phyloP scores from a whole-genome alignment of 1,284 basidiomycete genomes.

The Leccinum subrobustum region DNA sequence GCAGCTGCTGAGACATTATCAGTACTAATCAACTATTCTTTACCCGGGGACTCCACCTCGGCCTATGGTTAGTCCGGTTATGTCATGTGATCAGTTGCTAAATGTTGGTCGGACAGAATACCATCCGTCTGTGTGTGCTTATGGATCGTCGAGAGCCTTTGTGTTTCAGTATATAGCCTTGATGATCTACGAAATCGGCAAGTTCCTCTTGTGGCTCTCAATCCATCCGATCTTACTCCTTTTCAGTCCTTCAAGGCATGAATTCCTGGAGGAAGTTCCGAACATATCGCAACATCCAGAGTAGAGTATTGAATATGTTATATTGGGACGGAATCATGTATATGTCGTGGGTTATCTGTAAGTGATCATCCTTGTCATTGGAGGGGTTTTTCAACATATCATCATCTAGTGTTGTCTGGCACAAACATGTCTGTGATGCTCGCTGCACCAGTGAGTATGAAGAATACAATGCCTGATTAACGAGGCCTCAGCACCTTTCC shows the following conservation, averaged over 20 bases:
- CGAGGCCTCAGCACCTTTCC: not conserved
- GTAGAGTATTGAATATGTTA: conserved; percentile 20
- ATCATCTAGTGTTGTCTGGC: conserved; percentile 16
- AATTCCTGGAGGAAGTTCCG: conserved; percentile 28
- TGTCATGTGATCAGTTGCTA: not conserved
- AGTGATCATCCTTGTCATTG: not conserved
- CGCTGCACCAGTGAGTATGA: not conserved
- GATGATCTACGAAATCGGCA: conserved; percentile 26
- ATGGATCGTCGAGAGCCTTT: conserved; percentile 17
- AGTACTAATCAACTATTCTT: not conserved
- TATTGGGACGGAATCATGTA: not conserved
- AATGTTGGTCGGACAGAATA: conserved; percentile 14
- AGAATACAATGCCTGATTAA: not conserved
- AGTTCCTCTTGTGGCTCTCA: not conserved
- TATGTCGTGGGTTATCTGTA: not conserved
- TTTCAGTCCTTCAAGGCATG: conserved; percentile 28
- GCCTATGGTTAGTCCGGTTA: conserved; percentile 15
- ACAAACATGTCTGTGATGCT: not conserved
- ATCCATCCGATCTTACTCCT: not conserved
- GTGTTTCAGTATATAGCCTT: conserved; percentile 22
- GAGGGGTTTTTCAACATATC: not conserved
- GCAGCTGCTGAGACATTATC: not conserved
- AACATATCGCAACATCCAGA: conserved; percentile 19
- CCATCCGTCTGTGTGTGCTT: conserved; percentile 20
- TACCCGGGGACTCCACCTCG: not conserved